These are phyloP conservation scores for Fusarium sp. DNA, from an alignment of 2,329 filamentous ascomycete genomes.

Conservation along the genomic window DNA sequence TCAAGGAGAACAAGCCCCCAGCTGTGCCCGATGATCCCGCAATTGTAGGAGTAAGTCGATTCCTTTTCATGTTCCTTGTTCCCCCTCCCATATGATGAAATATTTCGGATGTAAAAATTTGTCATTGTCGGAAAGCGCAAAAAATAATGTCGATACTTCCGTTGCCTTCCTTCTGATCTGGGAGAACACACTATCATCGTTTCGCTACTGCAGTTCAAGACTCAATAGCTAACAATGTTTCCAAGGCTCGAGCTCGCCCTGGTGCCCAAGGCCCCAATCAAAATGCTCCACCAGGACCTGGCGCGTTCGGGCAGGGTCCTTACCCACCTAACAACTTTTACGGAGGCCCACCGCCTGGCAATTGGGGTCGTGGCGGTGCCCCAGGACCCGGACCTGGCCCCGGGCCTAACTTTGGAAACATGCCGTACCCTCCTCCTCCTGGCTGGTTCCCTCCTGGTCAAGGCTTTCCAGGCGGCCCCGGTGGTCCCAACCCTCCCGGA, in stretches of 20 bases:
- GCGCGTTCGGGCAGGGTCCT: conserved; percentile 60
- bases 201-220: conserved; percentile 48
- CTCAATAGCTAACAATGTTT: conserved; percentile 44
- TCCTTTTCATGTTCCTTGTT: conserved; percentile 12
- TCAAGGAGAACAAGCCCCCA: conserved; percentile 81
- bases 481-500: conserved; percentile 71
- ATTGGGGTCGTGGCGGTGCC: conserved; percentile 68
- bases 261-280: conserved; percentile 53
- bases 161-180: conserved; percentile 99
- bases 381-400: conserved; percentile 71
- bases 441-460: conserved; percentile 86
- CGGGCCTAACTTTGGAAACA: conserved; percentile 77
- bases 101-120: conserved; percentile 96
- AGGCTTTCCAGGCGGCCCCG: conserved; percentile 71
- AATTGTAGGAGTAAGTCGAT: conserved; percentile 92
- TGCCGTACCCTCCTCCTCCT: conserved; percentile 83
- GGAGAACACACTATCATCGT: conserved; percentile 31
- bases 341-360: conserved; percentile 65
- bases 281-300: conserved; percentile 55
- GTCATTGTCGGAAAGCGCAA: conserved; percentile 90
- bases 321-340: conserved; percentile 65
- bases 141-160: conserved; percentile 97
- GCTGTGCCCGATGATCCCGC: conserved; percentile 94
- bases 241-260: conserved; percentile 60
- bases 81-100: conserved; percentile 81